Evolutionary conservation across 768 basidiomycete species (phyloP).

Genomic region (Russula dissimulans): DNA sequence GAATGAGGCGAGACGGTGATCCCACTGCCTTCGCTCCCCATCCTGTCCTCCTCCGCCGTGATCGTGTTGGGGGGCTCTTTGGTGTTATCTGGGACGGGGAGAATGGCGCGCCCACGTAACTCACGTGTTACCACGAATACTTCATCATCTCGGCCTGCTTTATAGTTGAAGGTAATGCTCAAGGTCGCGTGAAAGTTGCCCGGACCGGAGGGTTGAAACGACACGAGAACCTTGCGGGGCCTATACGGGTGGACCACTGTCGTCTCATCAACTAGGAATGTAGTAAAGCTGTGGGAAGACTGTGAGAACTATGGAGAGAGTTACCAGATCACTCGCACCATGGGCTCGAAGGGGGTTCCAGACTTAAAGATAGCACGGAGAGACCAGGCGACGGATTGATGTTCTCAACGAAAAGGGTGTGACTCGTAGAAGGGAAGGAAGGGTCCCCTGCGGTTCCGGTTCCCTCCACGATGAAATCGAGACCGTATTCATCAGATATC

Average conservation of each 20-base stretch:
- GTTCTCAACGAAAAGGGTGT: background rate
- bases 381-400: background rate
- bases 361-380: background rate
- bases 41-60: background rate
- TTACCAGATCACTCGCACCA: background rate
- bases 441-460: background rate
- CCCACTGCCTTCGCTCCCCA: background rate
- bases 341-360: background rate
- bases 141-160: background rate
- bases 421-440: background rate
- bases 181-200: background rate
- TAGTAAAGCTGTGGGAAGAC: background rate
- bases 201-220: background rate
- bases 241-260: background rate
- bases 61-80: background rate
- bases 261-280: background rate
- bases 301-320: background rate
- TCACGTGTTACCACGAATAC: slow-evolving; percentile 2
- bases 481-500: slow-evolving; percentile 6
- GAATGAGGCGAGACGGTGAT: slow-evolving; percentile 5
- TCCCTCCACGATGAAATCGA: slow-evolving; percentile 1
- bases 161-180: background rate
- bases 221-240: background rate
- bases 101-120: background rate
- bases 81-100: background rate